Conservation (phyloP, 2,329 filamentous ascomycete genomes). For the Dendryphion nanum region DNA sequence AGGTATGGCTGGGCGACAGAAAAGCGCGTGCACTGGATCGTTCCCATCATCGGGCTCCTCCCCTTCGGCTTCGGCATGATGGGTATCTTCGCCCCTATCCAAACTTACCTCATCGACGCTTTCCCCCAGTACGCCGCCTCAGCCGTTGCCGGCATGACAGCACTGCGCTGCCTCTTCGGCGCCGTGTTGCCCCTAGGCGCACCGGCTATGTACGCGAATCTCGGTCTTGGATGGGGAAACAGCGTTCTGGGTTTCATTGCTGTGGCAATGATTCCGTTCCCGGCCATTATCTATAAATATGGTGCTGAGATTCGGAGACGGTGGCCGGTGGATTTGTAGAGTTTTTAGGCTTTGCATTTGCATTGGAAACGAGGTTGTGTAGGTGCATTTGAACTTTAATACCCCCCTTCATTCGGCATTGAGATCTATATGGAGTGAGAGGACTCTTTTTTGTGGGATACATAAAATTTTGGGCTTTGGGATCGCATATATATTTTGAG, state of each 20-base stretch:
- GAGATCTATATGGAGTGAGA: too few relatives aligned
- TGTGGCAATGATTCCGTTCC: conserved; percentile 34
- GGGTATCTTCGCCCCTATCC: conserved; percentile 32
- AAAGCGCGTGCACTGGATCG: conserved; percentile 47
- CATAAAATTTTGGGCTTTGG: too few relatives aligned
- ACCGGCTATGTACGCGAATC: conserved; percentile 29
- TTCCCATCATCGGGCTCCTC: conserved; percentile 40
- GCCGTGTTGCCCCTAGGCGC: conserved; percentile 36
- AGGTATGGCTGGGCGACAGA: conserved; percentile 50
- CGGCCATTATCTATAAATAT: conserved; percentile 6
- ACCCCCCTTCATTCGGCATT: too few relatives aligned
- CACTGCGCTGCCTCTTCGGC: conserved; percentile 32
- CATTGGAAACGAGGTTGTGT: too few relatives aligned
- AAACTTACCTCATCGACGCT: conserved; percentile 39
- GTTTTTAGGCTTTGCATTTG: too few relatives aligned
- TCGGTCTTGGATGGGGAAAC: conserved; percentile 39
- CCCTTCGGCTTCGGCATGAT: conserved; percentile 38
- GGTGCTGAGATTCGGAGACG: neutral
- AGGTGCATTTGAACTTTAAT: too few relatives aligned
- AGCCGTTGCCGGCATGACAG: conserved; percentile 33
- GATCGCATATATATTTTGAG: too few relatives aligned
- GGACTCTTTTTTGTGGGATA: too few relatives aligned
- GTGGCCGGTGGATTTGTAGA: too few relatives aligned
- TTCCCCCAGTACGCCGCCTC: conserved; percentile 37
- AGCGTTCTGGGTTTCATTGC: conserved; percentile 36